Percentiles rank a stretch among this genome's conserved stretches.
Evolutionary conservation across 202 grass and related monocot genomes (phyloP).

Genomic region (Brachypodium distachyon): DNA sequence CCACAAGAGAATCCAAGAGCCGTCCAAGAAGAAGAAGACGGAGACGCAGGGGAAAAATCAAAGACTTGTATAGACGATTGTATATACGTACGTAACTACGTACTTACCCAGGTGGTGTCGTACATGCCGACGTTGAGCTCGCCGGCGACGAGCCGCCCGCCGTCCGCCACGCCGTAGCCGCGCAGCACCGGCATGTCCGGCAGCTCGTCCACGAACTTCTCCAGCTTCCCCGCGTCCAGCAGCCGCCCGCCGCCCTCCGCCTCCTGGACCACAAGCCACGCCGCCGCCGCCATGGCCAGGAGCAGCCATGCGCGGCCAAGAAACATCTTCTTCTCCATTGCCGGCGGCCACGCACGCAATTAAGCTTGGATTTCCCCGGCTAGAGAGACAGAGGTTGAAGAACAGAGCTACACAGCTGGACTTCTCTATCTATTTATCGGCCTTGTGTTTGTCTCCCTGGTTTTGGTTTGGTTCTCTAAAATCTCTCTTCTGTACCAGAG

Average conservation of each 20-base stretch:
- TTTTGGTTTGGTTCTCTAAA: not conserved
- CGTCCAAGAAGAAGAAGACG: not conserved
- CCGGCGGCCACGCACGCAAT: not conserved
- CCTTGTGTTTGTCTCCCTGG: not conserved
- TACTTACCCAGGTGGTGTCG: conserved; percentile 83
- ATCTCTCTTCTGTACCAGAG: not conserved
- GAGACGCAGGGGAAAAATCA: not conserved
- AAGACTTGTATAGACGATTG: not conserved
- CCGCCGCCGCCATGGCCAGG: not conserved
- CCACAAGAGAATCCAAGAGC: not conserved
- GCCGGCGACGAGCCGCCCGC: conserved; percentile 38
- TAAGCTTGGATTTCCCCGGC: not conserved
- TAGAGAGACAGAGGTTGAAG: not conserved
- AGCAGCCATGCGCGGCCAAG: not conserved
- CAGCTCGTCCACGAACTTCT: conserved; percentile 92
- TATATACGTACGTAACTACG: conserved; percentile 48
- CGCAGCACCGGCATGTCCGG: conserved; percentile 64
- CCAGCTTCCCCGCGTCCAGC: conserved; percentile 33
- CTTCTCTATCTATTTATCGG: too few species aligned
- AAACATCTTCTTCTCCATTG: conserved; percentile 30
- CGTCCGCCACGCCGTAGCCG: conserved; percentile 33
- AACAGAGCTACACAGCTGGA: not conserved
- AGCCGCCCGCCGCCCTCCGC: not conserved
- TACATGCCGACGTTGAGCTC: conserved; percentile 91
- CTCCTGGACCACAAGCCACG: not conserved